Evolutionary conservation across 2,329 filamentous ascomycete genomes (phyloP).

Genomic region (Thielaviopsis ethacetica): DNA sequence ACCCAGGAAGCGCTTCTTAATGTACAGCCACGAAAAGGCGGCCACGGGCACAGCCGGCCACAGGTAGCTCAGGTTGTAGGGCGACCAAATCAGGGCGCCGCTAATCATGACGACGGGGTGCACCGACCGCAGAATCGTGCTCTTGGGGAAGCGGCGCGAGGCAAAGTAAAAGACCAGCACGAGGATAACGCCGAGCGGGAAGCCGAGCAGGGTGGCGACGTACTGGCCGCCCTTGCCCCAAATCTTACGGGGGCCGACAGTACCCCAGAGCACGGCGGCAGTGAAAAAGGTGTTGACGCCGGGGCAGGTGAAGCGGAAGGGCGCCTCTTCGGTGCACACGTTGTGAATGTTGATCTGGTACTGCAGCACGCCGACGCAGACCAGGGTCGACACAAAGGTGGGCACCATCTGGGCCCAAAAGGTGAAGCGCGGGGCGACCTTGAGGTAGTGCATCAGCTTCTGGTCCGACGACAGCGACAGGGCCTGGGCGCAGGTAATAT

Average conservation of each 20-base stretch:
- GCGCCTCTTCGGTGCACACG: slow-evolving; percentile 23
- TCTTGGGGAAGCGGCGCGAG: slow-evolving; percentile 17
- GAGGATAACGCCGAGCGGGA: slow-evolving; percentile 20
- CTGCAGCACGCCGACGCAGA: slow-evolving; percentile 32
- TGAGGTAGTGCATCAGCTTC: slow-evolving; percentile 38
- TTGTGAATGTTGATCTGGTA: slow-evolving; percentile 25
- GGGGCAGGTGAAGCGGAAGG: slow-evolving; percentile 23
- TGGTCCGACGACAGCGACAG: slow-evolving; percentile 32
- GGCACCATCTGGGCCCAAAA: slow-evolving; percentile 42
- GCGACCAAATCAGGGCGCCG: slow-evolving; percentile 25
- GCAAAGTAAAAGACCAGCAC: slow-evolving; percentile 21
- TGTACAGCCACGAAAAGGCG: slow-evolving; percentile 31
- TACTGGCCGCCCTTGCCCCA: slow-evolving; percentile 26
- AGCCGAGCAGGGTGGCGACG: slow-evolving; percentile 22
- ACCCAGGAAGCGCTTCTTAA: slow-evolving; percentile 26
- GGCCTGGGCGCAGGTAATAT: slow-evolving; percentile 32
- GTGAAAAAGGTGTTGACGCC: slow-evolving; percentile 26
- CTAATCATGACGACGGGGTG: slow-evolving; percentile 27
- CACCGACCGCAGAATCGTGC: slow-evolving; percentile 18
- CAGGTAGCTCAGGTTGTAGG: slow-evolving; percentile 30
- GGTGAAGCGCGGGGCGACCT: slow-evolving; percentile 43
- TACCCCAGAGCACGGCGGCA: slow-evolving; percentile 29
- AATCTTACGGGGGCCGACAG: slow-evolving; percentile 25
- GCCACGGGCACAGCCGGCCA: slow-evolving; percentile 31
- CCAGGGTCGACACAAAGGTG: slow-evolving; percentile 36